phyloP scores from a whole-genome alignment of 2,329 filamentous ascomycete genomes.

The Fusarium sororula region DNA sequence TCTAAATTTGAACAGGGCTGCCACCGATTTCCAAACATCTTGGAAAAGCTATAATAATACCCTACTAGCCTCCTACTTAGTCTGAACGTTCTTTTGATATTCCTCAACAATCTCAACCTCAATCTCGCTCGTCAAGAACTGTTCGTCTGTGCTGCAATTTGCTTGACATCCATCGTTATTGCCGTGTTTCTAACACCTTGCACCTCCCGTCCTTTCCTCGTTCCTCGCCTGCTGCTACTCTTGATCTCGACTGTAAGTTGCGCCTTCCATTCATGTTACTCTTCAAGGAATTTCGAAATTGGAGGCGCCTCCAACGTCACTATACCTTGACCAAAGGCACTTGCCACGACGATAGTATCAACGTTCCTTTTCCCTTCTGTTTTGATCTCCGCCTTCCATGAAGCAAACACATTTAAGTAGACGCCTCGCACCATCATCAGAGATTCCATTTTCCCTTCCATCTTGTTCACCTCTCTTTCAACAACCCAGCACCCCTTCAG shows the following conservation, averaged over 20 bases:
- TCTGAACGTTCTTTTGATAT: slow-evolving; percentile 1
- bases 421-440: slow-evolving; percentile 7
- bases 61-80: slow-evolving; percentile 5
- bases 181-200: not conserved
- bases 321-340: not conserved
- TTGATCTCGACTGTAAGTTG: slow-evolving; percentile 9
- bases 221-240: not conserved
- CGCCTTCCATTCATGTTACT: not conserved
- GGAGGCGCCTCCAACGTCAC: slow-evolving; percentile 28
- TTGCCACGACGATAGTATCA: slow-evolving; percentile 14
- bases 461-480: slow-evolving; percentile 8
- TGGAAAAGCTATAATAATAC: slow-evolving; percentile 16
- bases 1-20: not conserved
- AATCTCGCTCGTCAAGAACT: slow-evolving; percentile 3
- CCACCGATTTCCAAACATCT: not conserved
- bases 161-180: not conserved
- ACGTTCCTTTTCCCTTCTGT: slow-evolving; percentile 5
- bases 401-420: slow-evolving; percentile 29
- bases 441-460: not conserved
- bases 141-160: slow-evolving; percentile 14
- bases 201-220: not conserved
- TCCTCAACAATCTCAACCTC: not conserved
- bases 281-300: not conserved
- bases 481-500: slow-evolving; percentile 1
- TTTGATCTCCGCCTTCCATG: slow-evolving; percentile 2